Evolutionary conservation across 345 rosid genomes (phyloP), one percentile per base, ranked within the genome.

Genomic region (Eucalyptus tenuipes): DNA sequence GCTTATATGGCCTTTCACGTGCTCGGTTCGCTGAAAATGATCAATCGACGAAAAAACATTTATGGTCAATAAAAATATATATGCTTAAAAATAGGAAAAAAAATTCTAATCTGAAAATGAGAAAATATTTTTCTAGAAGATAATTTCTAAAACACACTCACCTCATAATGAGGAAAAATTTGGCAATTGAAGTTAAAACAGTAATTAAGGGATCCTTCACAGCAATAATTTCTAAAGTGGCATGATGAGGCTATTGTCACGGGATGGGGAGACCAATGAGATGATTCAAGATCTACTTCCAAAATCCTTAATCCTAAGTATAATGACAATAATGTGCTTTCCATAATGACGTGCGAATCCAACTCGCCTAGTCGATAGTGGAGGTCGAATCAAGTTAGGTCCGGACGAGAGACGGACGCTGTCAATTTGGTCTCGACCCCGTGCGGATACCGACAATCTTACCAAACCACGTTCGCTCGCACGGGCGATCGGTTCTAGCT

Each of bases 21-120:
- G 7, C 7, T 17, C 2, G 6, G 0, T 33, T 33, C 1, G 13
- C 7, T 68, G 12, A 68, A 68, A 17, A 33, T 31, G 24, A 33
- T 68, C 3, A 8, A 10, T 33, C 0, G 0, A 17, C 0, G 3
- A 7, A 68, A 14, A 64, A 64, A 8, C 5, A 64, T n/a, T 64
- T 12, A n/a, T 0, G 2, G 33, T 64, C 3, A 14, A 64, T n/a
- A 15, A 64, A 64, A 64, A n/a, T n/a, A 64, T 64, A 10, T 5
- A 29, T n/a, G 10, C 37, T 14, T 64, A 64, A 2, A 29, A 15
- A 7, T n/a, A n/a, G 10, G 10, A 64, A n/a, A 64, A 64, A 14
- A 16, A 29, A 14, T n/a, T 64, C 10, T 64, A n/a, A n/a, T 17
- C 1, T 2, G 75, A 64, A 64, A 64, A 14, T n/a, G 3, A 8